These are phyloP conservation scores for Taphrina deformans DNA, from an alignment of 1,139 yeast genomes.

Conservation along the genomic window DNA sequence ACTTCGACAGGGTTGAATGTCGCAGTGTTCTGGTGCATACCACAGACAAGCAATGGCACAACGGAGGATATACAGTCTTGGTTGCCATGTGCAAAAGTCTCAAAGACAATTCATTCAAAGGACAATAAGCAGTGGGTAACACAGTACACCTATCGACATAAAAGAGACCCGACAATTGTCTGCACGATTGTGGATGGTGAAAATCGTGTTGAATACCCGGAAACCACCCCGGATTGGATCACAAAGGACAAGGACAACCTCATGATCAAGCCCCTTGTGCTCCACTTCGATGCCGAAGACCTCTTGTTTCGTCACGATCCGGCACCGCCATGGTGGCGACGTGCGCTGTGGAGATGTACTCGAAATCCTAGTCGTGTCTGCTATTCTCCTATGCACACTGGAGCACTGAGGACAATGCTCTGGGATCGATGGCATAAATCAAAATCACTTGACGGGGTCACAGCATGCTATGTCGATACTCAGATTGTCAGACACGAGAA, in stretches of 20 bases:
- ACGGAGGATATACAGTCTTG: not conserved
- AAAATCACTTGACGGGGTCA: constrained; percentile 19
- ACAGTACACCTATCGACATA: constrained; percentile 14
- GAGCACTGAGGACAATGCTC: constrained; percentile 4
- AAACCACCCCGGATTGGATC: constrained; percentile 4
- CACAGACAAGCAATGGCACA: not conserved
- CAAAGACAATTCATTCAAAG: not conserved
- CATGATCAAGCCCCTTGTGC: not conserved
- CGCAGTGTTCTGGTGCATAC: constrained; percentile 8
- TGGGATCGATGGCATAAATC: constrained; percentile 24
- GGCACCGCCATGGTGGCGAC: not conserved
- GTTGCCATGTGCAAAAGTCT: not conserved
- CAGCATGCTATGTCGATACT: constrained; percentile 9
- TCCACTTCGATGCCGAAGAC: constrained; percentile 13
- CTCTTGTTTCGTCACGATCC: not conserved
- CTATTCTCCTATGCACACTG: constrained; percentile 4
- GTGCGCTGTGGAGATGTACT: not conserved
- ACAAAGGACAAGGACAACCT: constrained; percentile 7
- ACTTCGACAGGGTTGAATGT: not conserved
- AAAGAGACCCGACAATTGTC: not conserved
- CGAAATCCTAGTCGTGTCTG: not conserved
- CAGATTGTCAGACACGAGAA: not conserved
- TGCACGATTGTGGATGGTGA: not conserved
- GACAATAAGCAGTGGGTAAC: not conserved
- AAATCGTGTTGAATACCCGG: not conserved